These are phyloP conservation scores for Starmerella bombi DNA, from an alignment of 805 yeast species.

Conservation along the genomic window DNA sequence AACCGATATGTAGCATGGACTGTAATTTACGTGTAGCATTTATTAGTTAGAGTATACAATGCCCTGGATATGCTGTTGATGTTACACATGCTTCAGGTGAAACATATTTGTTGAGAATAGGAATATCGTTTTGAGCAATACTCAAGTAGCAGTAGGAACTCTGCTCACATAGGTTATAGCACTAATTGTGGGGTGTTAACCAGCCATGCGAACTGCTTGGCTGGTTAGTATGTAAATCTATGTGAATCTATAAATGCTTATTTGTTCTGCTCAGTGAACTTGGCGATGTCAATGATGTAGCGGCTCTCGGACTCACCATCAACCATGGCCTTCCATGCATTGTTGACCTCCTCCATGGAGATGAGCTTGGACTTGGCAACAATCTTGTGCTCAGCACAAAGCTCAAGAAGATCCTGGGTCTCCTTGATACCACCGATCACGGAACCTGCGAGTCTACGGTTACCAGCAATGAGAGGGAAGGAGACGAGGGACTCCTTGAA, in stretches of 20 bases:
- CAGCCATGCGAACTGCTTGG: background rate
- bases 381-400: conserved; percentile 47
- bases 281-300: conserved; percentile 12
- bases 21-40: too few relatives aligned
- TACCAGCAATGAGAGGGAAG: conserved; percentile 35
- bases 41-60: too few relatives aligned
- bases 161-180: too few relatives aligned
- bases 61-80: too few relatives aligned
- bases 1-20: too few relatives aligned
- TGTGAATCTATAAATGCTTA: background rate
- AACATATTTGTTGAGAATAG: too few relatives aligned
- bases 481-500: conserved; percentile 36
- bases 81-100: too few relatives aligned
- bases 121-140: too few relatives aligned
- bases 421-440: conserved; percentile 50
- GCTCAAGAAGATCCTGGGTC: conserved; percentile 49
- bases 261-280: conserved; percentile 1
- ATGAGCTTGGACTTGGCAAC: conserved; percentile 52
- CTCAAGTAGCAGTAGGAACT: too few relatives aligned
- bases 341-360: conserved; percentile 30
- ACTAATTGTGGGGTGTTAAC: too few relatives aligned
- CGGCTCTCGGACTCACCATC: conserved; percentile 15
- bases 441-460: conserved; percentile 31
- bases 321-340: conserved; percentile 13
- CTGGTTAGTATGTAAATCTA: background rate